Percentiles rank a stretch among this genome's conserved stretches.
Evolutionary conservation across 78 protist genomes (phyloP).

Genomic region (Guillardia theta): DNA sequence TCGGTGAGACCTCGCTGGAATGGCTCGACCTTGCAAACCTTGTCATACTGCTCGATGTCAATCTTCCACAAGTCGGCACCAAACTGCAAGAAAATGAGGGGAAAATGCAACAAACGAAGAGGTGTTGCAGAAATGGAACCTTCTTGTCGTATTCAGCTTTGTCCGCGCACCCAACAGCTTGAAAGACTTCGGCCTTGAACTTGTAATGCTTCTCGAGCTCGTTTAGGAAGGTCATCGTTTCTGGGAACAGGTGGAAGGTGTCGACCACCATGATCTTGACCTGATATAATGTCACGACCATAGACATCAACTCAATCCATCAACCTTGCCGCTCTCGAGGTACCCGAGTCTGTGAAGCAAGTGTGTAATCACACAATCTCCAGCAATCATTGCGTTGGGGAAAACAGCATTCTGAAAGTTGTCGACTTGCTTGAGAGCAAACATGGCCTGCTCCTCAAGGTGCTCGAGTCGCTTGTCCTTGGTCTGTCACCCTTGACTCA

Average conservation of each 20-base stretch:
- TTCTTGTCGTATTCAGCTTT: constrained; percentile 40
- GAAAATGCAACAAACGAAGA: background rate
- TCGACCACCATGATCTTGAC: constrained; percentile 52
- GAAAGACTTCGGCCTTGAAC: constrained; percentile 46
- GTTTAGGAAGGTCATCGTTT: constrained; percentile 32
- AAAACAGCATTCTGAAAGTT: constrained; percentile 41
- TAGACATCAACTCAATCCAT: background rate
- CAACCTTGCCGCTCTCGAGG: constrained; percentile 42
- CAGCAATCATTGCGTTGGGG: constrained; percentile 56
- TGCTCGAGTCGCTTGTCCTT: constrained; percentile 52
- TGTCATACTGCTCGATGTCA: constrained; percentile 56
- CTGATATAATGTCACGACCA: background rate
- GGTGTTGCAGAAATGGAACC: background rate
- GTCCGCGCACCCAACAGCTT: background rate
- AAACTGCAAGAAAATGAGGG: background rate
- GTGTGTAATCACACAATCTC: background rate
- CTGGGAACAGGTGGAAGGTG: constrained; percentile 51
- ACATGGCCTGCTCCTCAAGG: constrained; percentile 51
- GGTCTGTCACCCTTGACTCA: too few relatives aligned
- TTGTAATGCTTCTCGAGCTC: constrained; percentile 43
- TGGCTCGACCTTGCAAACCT: constrained; percentile 51
- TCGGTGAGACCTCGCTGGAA: constrained; percentile 50
- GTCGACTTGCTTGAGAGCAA: background rate
- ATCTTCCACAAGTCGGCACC: constrained; percentile 53
- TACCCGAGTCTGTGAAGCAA: background rate